phyloP scores from a whole-genome alignment of 75 land plant species.

The Picea glauca region DNA sequence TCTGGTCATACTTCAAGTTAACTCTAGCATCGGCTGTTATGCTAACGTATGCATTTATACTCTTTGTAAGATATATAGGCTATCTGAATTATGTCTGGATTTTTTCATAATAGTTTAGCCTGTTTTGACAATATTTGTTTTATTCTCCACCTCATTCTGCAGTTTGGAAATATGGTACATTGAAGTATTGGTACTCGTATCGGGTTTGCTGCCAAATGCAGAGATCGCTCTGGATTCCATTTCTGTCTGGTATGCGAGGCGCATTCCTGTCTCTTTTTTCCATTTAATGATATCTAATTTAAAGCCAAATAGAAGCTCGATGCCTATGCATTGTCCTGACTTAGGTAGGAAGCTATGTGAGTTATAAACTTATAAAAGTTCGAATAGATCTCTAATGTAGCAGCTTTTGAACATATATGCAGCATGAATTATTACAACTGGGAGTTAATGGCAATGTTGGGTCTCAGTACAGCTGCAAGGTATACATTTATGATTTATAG shows the following conservation, averaged over 20 bases:
- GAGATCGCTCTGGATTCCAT: conserved; percentile 28
- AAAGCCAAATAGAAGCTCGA: too few species aligned
- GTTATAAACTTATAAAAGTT: too few species aligned
- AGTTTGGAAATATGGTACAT: conserved; percentile 52
- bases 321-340: too few species aligned
- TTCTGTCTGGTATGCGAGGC: conserved; percentile 17
- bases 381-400: too few species aligned
- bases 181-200: conserved; percentile 37
- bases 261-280: too few species aligned
- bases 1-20: conserved; percentile 35
- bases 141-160: neutral
- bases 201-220: conserved; percentile 46
- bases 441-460: conserved; percentile 36
- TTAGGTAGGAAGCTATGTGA: too few species aligned
- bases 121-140: too few species aligned
- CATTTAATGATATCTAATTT: too few species aligned
- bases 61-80: too few species aligned
- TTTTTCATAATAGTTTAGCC: too few species aligned
- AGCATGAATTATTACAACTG: conserved; percentile 29
- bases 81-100: too few species aligned
- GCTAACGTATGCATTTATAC: conserved; percentile 22
- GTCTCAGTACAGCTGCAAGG: conserved; percentile 37
- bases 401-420: too few species aligned
- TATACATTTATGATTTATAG: neutral
- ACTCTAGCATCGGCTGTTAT: conserved; percentile 42